Evolutionary conservation across 305 asterid genomes (phyloP).

Genomic region (Solanum hybrid): DNA sequence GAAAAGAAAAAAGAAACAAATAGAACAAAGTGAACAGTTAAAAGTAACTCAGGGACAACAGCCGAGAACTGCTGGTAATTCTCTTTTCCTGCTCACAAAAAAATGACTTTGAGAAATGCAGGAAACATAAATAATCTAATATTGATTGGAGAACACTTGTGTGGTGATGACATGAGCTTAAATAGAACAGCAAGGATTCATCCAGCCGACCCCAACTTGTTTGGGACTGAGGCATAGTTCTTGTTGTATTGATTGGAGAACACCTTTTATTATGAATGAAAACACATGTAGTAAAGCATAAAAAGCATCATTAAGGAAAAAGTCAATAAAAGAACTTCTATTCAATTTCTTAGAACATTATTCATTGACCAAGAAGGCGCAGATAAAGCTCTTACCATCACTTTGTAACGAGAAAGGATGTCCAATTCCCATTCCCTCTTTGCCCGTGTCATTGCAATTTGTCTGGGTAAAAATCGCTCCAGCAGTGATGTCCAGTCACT

Average conservation of each 20-base stretch:
- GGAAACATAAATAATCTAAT: neutral
- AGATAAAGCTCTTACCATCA: constrained; percentile 51
- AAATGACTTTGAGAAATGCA: neutral
- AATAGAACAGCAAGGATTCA: too few species aligned
- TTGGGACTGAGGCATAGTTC: neutral
- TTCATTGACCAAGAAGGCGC: neutral
- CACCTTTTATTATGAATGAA: neutral
- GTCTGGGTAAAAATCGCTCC: constrained; percentile 78
- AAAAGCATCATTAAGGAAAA: neutral
- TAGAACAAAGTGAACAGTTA: neutral
- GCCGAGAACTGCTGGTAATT: neutral
- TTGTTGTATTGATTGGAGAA: neutral
- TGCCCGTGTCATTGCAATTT: constrained; percentile 84
- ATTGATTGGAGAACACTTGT: neutral
- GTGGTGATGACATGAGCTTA: neutral
- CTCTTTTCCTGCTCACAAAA: neutral
- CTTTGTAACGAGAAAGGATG: constrained; percentile 70
- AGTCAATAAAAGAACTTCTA: neutral
- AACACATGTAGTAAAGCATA: neutral
- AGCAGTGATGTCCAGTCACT: constrained; percentile 92
- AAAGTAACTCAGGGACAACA: neutral
- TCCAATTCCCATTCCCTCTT: constrained; percentile 92
- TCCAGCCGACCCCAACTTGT: neutral
- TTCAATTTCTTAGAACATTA: neutral
- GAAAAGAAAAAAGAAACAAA: neutral